Evolutionary conservation across 1,284 basidiomycete species (phyloP).

Genomic region (Ganoderma boninense): DNA sequence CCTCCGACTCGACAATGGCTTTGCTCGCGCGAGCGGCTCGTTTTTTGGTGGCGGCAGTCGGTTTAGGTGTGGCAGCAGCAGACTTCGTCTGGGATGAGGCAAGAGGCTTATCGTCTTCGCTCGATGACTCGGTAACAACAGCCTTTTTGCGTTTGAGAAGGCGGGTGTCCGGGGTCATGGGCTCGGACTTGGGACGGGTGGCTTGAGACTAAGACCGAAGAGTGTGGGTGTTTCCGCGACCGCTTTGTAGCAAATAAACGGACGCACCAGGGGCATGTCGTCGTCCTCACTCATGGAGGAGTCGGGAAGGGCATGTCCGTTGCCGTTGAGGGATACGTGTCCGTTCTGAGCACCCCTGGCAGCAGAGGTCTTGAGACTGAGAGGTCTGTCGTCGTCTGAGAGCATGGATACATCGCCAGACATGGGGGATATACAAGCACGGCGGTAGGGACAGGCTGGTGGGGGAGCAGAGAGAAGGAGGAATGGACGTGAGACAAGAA

Average conservation of each 20-base stretch:
- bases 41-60: conserved; percentile 40
- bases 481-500: conserved; percentile 41
- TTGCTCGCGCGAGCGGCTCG: conserved; percentile 45
- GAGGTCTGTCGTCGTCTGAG: conserved; percentile 75
- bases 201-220: conserved; percentile 45
- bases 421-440: conserved; percentile 42
- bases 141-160: conserved; percentile 67
- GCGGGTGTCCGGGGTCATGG: conserved; percentile 52
- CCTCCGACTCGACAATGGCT: conserved; percentile 36
- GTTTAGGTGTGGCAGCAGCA: conserved; percentile 48
- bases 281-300: conserved; percentile 70
- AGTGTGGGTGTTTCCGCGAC: conserved; percentile 34
- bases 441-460: conserved; percentile 29
- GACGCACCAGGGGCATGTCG: conserved; percentile 74
- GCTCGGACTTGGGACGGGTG: conserved; percentile 55
- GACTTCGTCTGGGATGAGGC: conserved; percentile 70
- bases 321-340: conserved; percentile 53
- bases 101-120: conserved; percentile 76
- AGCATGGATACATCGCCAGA: conserved; percentile 57
- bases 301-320: conserved; percentile 51
- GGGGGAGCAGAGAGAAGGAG: conserved; percentile 33
- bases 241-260: conserved; percentile 1
- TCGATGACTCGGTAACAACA: conserved; percentile 59
- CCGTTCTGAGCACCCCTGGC: conserved; percentile 37
- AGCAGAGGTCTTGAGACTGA: conserved; percentile 51